phyloP scores from a whole-genome alignment of 2,329 filamentous ascomycete genomes.

The Bipolaris gigantea region DNA sequence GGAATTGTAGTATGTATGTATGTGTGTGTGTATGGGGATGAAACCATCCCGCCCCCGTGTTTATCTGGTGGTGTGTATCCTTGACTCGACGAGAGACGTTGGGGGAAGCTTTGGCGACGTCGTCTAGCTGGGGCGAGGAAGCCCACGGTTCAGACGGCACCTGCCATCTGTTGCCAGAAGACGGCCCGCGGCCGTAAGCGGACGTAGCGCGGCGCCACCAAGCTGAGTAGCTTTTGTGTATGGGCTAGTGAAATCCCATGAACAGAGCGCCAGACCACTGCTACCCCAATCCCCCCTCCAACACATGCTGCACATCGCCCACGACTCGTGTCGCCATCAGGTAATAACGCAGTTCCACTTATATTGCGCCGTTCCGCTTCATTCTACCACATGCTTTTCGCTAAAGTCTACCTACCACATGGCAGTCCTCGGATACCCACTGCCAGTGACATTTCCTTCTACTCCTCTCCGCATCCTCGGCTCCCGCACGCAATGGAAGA shows the following conservation, averaged over 20 bases:
- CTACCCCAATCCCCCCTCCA: background rate
- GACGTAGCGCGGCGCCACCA: background rate
- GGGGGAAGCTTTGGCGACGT: slow-evolving; percentile 1
- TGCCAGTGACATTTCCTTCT: no score
- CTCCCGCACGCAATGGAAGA: no score
- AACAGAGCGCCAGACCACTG: background rate
- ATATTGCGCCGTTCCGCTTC: background rate
- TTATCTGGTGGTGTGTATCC: background rate
- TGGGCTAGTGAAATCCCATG: background rate
- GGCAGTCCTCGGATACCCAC: no score
- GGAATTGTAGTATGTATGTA: no score
- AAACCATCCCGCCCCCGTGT: background rate
- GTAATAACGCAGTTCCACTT: background rate
- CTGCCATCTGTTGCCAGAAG: background rate
- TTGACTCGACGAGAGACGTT: background rate
- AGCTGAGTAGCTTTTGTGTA: background rate
- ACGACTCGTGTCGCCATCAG: background rate
- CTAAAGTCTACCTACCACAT: no score
- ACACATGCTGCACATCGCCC: background rate
- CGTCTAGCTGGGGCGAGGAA: background rate
- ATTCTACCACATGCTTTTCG: no score
- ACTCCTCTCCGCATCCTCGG: no score
- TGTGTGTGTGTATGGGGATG: background rate
- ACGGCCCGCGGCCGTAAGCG: slow-evolving; percentile 3
- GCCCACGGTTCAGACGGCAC: slow-evolving; percentile 4